Evolutionary conservation across 2,329 filamentous ascomycete species (phyloP).

Genomic region (Alternaria hordeiaustralica): DNA sequence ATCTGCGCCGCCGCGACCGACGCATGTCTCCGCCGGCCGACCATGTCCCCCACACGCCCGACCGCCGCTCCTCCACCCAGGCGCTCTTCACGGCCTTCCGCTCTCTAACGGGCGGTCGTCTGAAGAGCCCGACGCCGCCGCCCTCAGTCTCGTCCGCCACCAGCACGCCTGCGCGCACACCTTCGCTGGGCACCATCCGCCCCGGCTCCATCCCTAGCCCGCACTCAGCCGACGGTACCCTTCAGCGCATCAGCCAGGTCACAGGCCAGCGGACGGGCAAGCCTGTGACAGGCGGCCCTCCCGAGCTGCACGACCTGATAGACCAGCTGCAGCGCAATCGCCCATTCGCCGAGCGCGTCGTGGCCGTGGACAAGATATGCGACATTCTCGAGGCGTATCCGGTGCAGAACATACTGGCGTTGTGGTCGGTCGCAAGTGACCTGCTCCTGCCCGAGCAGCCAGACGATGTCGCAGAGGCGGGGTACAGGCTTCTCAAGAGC

Average conservation of each 20-base stretch:
- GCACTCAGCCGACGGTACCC: slow-evolving; percentile 34
- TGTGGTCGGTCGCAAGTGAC: slow-evolving; percentile 49
- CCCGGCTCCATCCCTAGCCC: slow-evolving; percentile 31
- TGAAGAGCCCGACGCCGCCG: slow-evolving; percentile 43
- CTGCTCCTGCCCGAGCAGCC: slow-evolving; percentile 44
- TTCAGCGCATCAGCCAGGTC: slow-evolving; percentile 35
- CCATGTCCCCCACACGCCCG: slow-evolving; percentile 47
- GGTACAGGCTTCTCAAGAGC: slow-evolving; percentile 44
- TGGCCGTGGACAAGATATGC: slow-evolving; percentile 43
- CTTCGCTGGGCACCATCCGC: slow-evolving; percentile 33
- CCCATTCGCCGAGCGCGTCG: slow-evolving; percentile 37
- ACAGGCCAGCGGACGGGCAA: slow-evolving; percentile 24
- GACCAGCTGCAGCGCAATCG: slow-evolving; percentile 36
- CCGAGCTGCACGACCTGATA: slow-evolving; percentile 43
- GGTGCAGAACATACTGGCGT: slow-evolving; percentile 43
- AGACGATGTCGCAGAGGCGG: slow-evolving; percentile 41
- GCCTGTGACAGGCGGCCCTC: slow-evolving; percentile 44
- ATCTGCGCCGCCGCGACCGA: slow-evolving; percentile 20
- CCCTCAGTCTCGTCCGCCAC: slow-evolving; percentile 40
- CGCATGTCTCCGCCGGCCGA: slow-evolving; percentile 49
- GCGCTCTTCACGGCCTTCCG: slow-evolving; percentile 48
- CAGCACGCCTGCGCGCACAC: slow-evolving; percentile 38
- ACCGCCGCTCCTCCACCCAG: slow-evolving; percentile 48
- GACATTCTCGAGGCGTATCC: slow-evolving; percentile 44
- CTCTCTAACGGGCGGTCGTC: slow-evolving; percentile 43